Base-by-base conservation (phyloP, 176 grass and related monocot genomes). In the Tillandsia leiboldiana region DNA sequence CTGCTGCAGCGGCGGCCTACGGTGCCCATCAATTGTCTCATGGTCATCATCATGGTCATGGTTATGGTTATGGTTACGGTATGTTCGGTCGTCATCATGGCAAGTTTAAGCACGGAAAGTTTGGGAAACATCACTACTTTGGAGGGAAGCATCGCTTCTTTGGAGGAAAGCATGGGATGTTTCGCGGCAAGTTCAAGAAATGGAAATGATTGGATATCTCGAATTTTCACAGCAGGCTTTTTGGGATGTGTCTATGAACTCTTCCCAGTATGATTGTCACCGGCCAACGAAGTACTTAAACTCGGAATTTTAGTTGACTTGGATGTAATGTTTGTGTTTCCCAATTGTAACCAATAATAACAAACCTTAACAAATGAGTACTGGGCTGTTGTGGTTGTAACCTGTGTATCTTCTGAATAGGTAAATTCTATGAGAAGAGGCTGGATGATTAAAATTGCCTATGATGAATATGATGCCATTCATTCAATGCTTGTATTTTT, bases 1-100 rank as follows among this genome's bases (percentile, higher is more conserved):
- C 67, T 48, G 80, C 53, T 23, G 80, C 73, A 2, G 72, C 72
- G 20, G 73, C 50, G 27, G 81, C 74, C 29, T 83, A 77, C 29
- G 81, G 81, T 6, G 73, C 69, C 50, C 74, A 83, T 56, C 74
- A 83, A 56, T 23, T 59, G 26, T 72, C 79, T 22, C 72, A 74
- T 26, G 72, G 72, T 59, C 64, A 74, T 66, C 71, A 63, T 28
- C 53, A 81, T 58, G 28, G 29, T 11, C 13, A 70, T 8, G 73
- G 73, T 1, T 63, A 75, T 14, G 63, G 29, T 11, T 23, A 70
- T 8, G 73, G 73, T 1, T 63, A 75, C 9, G 63, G 73, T 13
- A 66, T 75, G 73, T 75, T 53, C 53, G 50, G 77, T 54, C 50
- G 63, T 1, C 80, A 71, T 54, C 66, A 70, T 14, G 72, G 65